Percentiles rank a stretch among this genome's conserved stretches.
phyloP scores from a whole-genome alignment of 768 basidiomycete species.

The Gelatoporia subvermispora region DNA sequence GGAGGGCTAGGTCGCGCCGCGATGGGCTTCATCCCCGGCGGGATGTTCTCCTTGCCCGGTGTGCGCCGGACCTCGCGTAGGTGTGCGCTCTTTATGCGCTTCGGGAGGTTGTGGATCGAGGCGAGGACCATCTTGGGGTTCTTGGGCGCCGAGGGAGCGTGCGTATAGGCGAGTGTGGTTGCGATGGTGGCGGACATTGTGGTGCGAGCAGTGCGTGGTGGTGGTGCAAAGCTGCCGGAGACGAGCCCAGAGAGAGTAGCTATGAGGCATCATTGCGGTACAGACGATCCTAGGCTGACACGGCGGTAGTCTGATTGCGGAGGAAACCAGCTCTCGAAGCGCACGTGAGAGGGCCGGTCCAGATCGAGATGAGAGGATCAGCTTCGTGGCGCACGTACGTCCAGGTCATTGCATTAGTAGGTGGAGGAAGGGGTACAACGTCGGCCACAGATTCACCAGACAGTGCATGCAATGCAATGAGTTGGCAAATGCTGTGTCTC shows the following conservation, averaged over 20 bases:
- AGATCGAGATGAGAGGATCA: not conserved
- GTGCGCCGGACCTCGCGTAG: not conserved
- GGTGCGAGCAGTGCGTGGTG: not conserved
- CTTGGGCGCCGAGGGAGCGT: not conserved
- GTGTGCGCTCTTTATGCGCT: slow-evolving; percentile 5
- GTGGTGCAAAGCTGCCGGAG: not conserved
- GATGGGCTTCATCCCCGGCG: not conserved
- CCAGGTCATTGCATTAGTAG: too few species aligned
- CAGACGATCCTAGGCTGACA: too few species aligned
- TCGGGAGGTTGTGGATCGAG: slow-evolving; percentile 18
- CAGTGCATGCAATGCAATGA: too few species aligned
- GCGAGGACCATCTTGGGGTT: slow-evolving; percentile 14
- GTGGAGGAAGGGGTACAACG: too few species aligned
- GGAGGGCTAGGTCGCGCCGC: not conserved
- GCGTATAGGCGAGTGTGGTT: slow-evolving; percentile 2
- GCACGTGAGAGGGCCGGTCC: too few species aligned
- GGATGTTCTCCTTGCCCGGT: slow-evolving; percentile 15
- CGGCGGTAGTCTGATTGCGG: not conserved
- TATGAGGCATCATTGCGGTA: too few species aligned
- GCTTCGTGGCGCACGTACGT: too few species aligned
- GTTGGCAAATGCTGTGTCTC: too few species aligned
- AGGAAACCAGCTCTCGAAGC: not conserved
- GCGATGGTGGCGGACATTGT: not conserved
- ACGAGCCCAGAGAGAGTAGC: too few species aligned
- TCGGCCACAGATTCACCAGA: too few species aligned